Evolutionary conservation across 805 yeast species (phyloP), one percentile per base, ranked within the genome.

Genomic region (Barnettozyma sp.): DNA sequence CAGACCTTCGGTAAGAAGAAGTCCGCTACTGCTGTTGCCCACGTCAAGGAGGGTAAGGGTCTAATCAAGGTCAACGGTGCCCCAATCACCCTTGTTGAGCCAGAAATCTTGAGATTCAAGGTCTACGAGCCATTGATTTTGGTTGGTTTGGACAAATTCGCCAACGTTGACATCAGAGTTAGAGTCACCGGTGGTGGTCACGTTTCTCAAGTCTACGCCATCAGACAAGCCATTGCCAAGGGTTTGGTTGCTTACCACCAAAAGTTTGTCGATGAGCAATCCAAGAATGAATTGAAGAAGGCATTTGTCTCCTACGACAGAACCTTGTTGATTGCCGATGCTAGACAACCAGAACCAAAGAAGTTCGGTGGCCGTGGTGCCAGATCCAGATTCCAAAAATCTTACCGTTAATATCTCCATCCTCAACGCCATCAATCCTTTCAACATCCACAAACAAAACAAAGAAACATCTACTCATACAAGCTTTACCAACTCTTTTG

Each of bases 331-430:
- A 92, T 92, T 71, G 97, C 98, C 62, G 98, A 92, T 73, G 77
- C 97, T 62, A 87, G 98, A 84, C 90, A 95, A 82, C 82, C 88
- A 82, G 98, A 92, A 80, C 98, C 98, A 82, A 92, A 92, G 97
- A 92, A 92, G 81, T 92, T 92, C 79, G 98, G 98, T 80, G 98
- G 98, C 81, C 95, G 94, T 73, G 98, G 98, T 85, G 98, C 98
- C 76, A 92, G 98, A 79, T 92, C 98, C 68, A 90, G 97, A 78
- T 90, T 85, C 97, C 98, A 92, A 82, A 92, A 92, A 73, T 92
- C 98, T 70, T 92, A 92, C 92, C 98, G 98, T 88, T 92, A 90
- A 49, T 42, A 42, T 29, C 43, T 39, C n/a, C n/a, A n/a, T n/a
- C n/a, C n/a, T n/a, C n/a, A n/a, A n/a, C n/a, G n/a, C n/a, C n/a